phyloP scores from a whole-genome alignment of 2,329 filamentous ascomycete species.

The Gaeumannomyces sp. region DNA sequence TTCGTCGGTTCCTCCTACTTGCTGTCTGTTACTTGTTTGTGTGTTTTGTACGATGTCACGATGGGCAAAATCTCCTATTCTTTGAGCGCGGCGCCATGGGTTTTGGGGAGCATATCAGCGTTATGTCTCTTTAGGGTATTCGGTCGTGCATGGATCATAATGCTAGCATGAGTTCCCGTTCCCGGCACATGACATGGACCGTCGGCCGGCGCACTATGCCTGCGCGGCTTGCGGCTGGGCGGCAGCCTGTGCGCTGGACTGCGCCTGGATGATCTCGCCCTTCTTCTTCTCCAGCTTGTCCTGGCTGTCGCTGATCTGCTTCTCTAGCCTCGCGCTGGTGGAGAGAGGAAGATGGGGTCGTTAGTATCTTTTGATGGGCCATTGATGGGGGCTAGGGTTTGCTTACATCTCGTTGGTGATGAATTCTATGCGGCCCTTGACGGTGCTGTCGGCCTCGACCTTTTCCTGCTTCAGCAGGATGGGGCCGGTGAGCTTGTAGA shows the following conservation, averaged over 20 bases:
- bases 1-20: not conserved
- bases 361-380: slow-evolving; percentile 23
- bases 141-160: not conserved
- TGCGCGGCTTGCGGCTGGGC: slow-evolving; percentile 19
- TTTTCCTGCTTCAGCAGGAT: slow-evolving; percentile 93
- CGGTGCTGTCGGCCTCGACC: slow-evolving; percentile 80
- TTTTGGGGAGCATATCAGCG: not conserved
- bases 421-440: slow-evolving; percentile 85
- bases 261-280: slow-evolving; percentile 51
- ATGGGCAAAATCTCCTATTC: not conserved
- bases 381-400: not conserved
- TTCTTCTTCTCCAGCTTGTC: slow-evolving; percentile 54
- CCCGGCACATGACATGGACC: not conserved
- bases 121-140: slow-evolving; percentile 1
- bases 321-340: slow-evolving; percentile 33
- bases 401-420: slow-evolving; percentile 89
- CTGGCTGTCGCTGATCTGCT: slow-evolving; percentile 49
- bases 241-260: slow-evolving; percentile 42
- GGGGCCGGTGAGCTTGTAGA: slow-evolving; percentile 94
- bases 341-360: not conserved
- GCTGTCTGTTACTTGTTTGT: not conserved
- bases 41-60: not conserved
- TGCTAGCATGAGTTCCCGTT: not conserved
- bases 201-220: slow-evolving; percentile 20
- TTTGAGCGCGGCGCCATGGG: not conserved